Evolutionary conservation across 106 monocot genomes (phyloP), one percentile per base, ranked within the genome.

Genomic region (Apostasia shenzhenica): DNA sequence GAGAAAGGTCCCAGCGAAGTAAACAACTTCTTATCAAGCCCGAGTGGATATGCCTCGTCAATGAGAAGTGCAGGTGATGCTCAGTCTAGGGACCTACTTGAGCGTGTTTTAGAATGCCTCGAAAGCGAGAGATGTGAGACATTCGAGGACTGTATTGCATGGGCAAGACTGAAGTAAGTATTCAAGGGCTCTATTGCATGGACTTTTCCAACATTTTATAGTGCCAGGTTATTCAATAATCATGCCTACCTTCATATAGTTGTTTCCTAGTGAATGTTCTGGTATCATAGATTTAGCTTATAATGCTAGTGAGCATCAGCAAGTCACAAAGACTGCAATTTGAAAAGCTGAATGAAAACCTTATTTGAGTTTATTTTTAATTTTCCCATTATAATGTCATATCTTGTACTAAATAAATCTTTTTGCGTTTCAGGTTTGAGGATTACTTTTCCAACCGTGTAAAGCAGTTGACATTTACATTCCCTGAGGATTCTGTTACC

Each of bases 41-140:
- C 92, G 13, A 48, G 44, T 66, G 86, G 82, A 44, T 97, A 92
- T 74, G 55, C 73, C 40, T 78, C 86, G 52, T 64, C 76, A 40
- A 84, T 92, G 84, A 81, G 69, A 72, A 86, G 48, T 66, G 89
- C 88, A 39, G 91, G 86, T 59, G 92, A 95, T 82, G 92, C 89
- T 3, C 91, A 86, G 76, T 86, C 95, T 57, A 88, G 88, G 69
- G 91, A 91, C 72, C 81, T 81, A 13, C 82, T 89, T 57, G 89
- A 92, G 63, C 82, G 72, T 70, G 92, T 97, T 55, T 40, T 84
- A 40, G 92, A 85, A 50, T 97, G 92, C 70, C 80, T 97, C 59
- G 86, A 83, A 13, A 72, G 45, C 58, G 92, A 92, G 47, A 84
- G 73, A 70, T 97, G 95, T 68, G 82, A 82, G 42, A 84, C 86